Evolutionary conservation across 2,329 filamentous ascomycete species (phyloP).

Genomic region (Xylariaceae sp.): DNA sequence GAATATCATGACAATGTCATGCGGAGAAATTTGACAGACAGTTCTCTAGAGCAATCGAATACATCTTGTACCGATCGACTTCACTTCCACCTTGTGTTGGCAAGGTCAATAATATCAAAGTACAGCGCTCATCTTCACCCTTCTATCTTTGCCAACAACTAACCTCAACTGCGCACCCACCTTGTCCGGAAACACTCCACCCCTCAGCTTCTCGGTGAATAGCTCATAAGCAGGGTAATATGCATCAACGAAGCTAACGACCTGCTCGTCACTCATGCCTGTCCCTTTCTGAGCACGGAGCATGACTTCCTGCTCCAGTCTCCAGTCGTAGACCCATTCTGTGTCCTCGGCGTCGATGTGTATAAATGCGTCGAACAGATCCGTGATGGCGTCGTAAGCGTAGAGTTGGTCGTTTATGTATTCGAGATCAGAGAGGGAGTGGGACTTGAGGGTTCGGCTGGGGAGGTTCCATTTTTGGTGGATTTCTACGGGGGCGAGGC

Average conservation of each 20-base stretch:
- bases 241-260: conserved; percentile 67
- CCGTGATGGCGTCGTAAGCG: conserved; percentile 49
- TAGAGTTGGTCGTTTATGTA: conserved; percentile 49
- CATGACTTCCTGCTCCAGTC: conserved; percentile 73
- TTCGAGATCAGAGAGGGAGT: conserved; percentile 48
- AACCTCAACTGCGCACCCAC: conserved; percentile 58
- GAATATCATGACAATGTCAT: no score
- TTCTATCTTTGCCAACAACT: conserved; percentile 59
- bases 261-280: conserved; percentile 81
- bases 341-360: conserved; percentile 69
- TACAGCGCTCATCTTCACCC: conserved; percentile 54
- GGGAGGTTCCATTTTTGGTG: conserved; percentile 51
- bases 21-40: no score
- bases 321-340: conserved; percentile 79
- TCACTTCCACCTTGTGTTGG: no score
- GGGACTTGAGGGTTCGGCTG: conserved; percentile 47
- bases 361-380: conserved; percentile 52
- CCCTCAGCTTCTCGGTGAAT: conserved; percentile 58
- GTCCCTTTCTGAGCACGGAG: conserved; percentile 64
- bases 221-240: conserved; percentile 74
- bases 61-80: no score
- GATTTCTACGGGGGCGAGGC: conserved; percentile 52
- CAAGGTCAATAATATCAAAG: conserved; percentile 37
- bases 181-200: conserved; percentile 51
- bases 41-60: conserved; percentile 10